Conservation (phyloP, 306 rosid species). For the Prinsepia uniflora region DNA sequence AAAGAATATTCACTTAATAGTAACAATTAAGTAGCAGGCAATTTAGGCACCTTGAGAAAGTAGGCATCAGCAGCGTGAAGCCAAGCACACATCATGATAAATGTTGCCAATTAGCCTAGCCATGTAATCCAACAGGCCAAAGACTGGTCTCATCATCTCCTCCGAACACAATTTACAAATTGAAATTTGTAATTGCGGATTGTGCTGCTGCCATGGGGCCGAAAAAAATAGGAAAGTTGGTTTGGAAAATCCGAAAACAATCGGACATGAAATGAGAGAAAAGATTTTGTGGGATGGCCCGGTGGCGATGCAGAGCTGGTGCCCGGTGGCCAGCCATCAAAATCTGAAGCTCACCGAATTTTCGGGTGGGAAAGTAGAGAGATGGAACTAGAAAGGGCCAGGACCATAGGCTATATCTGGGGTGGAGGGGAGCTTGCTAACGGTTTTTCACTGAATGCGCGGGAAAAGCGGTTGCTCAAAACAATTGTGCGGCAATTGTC, state of each 20-base stretch:
- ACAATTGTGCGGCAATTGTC: constrained; percentile 21
- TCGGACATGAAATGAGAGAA: constrained; percentile 13
- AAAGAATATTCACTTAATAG: constrained; percentile 9
- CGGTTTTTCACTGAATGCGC: constrained; percentile 45
- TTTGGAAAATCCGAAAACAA: constrained; percentile 12
- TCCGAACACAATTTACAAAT: neutral
- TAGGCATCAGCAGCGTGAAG: constrained; percentile 7
- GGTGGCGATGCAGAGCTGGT: constrained; percentile 25
- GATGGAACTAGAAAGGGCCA: constrained; percentile 28
- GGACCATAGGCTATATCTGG: constrained; percentile 29
- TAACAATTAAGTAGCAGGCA: neutral
- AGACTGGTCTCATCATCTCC: constrained; percentile 9
- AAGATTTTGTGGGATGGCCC: constrained; percentile 32
- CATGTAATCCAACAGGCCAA: neutral
- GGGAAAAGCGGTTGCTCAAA: constrained; percentile 39
- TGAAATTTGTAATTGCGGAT: neutral
- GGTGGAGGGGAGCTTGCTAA: constrained; percentile 11
- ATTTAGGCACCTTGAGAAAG: constrained; percentile 16
- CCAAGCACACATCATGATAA: neutral
- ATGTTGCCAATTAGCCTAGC: constrained; percentile 13
- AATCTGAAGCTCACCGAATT: constrained; percentile 31
- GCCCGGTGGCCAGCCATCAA: constrained; percentile 45
- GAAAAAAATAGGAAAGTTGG: neutral
- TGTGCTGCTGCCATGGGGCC: neutral
- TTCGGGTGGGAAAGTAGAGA: constrained; percentile 29